These are phyloP conservation scores for Tetrapyrgos nigripes DNA, from an alignment of 1,284 basidiomycete genomes.

Conservation along the genomic window DNA sequence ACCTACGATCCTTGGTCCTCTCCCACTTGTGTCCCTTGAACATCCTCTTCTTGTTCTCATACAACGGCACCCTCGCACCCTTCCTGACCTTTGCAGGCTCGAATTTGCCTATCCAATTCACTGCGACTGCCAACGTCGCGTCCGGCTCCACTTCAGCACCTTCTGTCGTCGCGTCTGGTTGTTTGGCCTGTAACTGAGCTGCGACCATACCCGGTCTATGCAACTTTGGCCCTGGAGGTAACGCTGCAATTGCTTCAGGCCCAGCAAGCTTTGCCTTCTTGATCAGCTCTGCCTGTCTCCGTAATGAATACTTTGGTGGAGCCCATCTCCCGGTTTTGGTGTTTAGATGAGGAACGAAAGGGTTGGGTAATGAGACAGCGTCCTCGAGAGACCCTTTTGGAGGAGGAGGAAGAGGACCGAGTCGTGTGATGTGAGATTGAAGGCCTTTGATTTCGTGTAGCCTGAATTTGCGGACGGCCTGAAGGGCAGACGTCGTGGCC, in stretches of 20 bases:
- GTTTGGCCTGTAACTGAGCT: conserved; percentile 21
- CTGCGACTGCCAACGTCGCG: conserved; percentile 42
- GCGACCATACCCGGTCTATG: conserved; percentile 21
- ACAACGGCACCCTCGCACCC: conserved; percentile 66
- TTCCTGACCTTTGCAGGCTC: conserved; percentile 53
- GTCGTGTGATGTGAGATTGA: conserved; percentile 36
- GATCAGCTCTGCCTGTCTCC: conserved; percentile 78
- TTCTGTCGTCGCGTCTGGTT: conserved; percentile 1
- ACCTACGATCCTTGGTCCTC: conserved; percentile 53
- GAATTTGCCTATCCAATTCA: conserved; percentile 66
- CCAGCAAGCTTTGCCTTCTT: conserved; percentile 65
- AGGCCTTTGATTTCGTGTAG: conserved; percentile 47
- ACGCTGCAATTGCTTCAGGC: conserved; percentile 38
- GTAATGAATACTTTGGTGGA: conserved; percentile 70
- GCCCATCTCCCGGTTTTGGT: conserved; percentile 69
- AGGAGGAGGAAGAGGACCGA: conserved; percentile 42
- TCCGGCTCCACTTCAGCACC: conserved; percentile 8
- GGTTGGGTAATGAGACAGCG: conserved; percentile 56
- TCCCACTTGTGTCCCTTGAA: conserved; percentile 90
- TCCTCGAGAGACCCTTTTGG: conserved; percentile 28
- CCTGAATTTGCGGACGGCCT: conserved; percentile 52
- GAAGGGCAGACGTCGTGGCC: conserved; percentile 37
- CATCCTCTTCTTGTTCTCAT: conserved; percentile 78
- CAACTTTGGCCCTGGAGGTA: conserved; percentile 71
- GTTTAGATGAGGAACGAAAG: conserved; percentile 71